Percentiles rank a stretch among this genome's conserved stretches.
These are phyloP conservation scores for Aspergillus funiculosus DNA, from an alignment of 495 filamentous ascomycete species.

Conservation along the genomic window DNA sequence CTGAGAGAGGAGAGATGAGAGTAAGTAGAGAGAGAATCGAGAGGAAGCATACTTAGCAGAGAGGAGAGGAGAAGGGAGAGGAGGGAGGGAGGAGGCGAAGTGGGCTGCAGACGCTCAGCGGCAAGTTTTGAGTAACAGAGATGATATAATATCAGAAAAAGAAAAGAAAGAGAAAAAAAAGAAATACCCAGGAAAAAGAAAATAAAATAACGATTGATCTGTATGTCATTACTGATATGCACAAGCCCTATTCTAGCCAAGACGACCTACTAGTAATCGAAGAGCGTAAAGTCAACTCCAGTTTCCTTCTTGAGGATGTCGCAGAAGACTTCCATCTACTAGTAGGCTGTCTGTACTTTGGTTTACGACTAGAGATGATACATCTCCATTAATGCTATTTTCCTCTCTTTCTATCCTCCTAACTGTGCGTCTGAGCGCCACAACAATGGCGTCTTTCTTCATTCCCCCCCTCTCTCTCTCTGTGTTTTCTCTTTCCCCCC, in stretches of 20 bases:
- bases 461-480: slow-evolving; percentile 6
- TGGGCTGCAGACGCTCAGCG: neutral
- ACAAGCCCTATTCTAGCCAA: slow-evolving; percentile 1
- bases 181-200: neutral
- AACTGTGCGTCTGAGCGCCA: slow-evolving; percentile 21
- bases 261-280: slow-evolving; percentile 2
- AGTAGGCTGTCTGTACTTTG: slow-evolving; percentile 16
- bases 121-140: neutral
- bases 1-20: neutral
- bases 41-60: neutral
- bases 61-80: neutral
- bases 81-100: neutral
- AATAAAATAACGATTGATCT: slow-evolving; percentile 16
- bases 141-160: slow-evolving; percentile 6
- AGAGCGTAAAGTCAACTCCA: slow-evolving; percentile 4
- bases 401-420: slow-evolving; percentile 13
- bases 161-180: slow-evolving; percentile 7
- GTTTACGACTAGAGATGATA: slow-evolving; percentile 21
- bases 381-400: slow-evolving; percentile 24
- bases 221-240: slow-evolving; percentile 21
- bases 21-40: neutral
- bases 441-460: slow-evolving; percentile 8
- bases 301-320: slow-evolving; percentile 21
- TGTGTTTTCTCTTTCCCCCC: slow-evolving; percentile 11
- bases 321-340: slow-evolving; percentile 30